Conservation (phyloP, 306 rosid species). For the Carpinus viminea region DNA sequence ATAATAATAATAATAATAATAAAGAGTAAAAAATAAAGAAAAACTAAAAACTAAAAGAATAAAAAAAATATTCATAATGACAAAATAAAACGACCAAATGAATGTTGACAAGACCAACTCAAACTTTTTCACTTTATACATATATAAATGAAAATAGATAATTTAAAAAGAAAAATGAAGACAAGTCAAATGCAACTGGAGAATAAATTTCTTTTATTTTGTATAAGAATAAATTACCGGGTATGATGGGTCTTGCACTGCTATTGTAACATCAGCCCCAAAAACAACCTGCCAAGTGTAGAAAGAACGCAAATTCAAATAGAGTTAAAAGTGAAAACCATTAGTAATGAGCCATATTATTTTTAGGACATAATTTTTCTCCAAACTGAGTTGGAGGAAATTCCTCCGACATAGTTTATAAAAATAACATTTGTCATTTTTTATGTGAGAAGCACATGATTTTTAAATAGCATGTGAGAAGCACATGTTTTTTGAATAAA, state of each 20-base stretch:
- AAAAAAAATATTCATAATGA: neutral
- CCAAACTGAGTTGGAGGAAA: too few relatives aligned
- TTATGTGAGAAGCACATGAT: too few relatives aligned
- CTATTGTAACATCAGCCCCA: conserved; percentile 52
- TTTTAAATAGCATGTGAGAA: too few relatives aligned
- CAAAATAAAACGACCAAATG: neutral
- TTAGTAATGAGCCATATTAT: neutral
- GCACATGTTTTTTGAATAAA: too few relatives aligned
- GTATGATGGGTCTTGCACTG: conserved; percentile 66
- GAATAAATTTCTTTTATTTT: neutral
- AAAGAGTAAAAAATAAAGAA: neutral
- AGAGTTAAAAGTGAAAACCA: neutral
- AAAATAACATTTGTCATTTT: too few relatives aligned
- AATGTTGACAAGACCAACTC: neutral
- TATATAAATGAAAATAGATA: neutral
- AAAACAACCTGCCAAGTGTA: conserved; percentile 46
- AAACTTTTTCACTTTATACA: neutral
- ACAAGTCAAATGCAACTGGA: neutral
- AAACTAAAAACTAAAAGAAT: neutral
- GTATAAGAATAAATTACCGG: conserved; percentile 37
- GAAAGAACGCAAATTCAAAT: conserved; percentile 4
- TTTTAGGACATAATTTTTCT: too few relatives aligned
- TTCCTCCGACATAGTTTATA: too few relatives aligned
- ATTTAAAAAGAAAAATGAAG: neutral
- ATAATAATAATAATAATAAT: too few relatives aligned